Evolutionary conservation across 106 monocot genomes (phyloP).

Genomic region (Hemerocallis citrina): DNA sequence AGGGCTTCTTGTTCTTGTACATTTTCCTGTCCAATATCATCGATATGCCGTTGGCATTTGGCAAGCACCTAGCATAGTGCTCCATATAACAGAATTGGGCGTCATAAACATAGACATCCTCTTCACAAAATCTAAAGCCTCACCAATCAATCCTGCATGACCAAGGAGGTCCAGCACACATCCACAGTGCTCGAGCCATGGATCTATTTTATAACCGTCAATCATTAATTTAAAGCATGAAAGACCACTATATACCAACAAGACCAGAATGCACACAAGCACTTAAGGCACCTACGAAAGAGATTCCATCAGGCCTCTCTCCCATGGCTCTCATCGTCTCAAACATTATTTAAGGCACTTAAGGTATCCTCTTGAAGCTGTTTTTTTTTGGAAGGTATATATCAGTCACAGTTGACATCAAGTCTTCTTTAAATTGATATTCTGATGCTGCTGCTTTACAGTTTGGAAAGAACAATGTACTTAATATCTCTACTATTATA

Average conservation of each 20-base stretch:
- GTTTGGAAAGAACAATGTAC: too few relatives aligned
- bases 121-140: constrained; percentile 12
- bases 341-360: too few relatives aligned
- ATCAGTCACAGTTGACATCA: too few relatives aligned
- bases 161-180: constrained; percentile 58
- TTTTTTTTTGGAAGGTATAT: too few relatives aligned
- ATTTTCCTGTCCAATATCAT: not conserved
- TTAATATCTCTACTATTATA: too few relatives aligned
- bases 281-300: constrained; percentile 39
- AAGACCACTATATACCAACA: constrained; percentile 32
- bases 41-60: constrained; percentile 6
- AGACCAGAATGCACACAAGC: constrained; percentile 57
- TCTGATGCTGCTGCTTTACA: too few relatives aligned
- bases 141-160: constrained; percentile 20
- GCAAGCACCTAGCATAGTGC: constrained; percentile 11
- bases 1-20: not conserved
- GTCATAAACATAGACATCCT: constrained; percentile 9
- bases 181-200: constrained; percentile 63
- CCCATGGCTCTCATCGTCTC: constrained; percentile 17
- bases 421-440: too few relatives aligned
- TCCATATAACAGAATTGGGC: constrained; percentile 24
- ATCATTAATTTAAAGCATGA: constrained; percentile 36
- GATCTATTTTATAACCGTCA: constrained; percentile 19
- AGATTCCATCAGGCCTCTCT: constrained; percentile 45
- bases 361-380: too few relatives aligned